Conservation (phyloP, 2,329 filamentous ascomycete genomes). For the Madurella fahalii region DNA sequence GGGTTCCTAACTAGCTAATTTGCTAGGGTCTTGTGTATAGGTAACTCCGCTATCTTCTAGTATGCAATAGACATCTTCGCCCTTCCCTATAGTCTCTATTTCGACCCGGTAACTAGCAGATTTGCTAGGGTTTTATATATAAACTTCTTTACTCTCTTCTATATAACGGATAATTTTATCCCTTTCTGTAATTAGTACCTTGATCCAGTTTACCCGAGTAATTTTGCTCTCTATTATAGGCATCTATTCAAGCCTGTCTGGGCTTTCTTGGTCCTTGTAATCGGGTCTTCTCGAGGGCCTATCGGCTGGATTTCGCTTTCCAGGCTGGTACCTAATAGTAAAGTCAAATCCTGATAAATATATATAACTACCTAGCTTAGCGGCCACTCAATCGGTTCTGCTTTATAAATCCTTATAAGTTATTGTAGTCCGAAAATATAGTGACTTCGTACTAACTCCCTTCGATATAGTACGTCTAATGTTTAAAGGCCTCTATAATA, state of each 20-base stretch:
- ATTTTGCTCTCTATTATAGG: background rate
- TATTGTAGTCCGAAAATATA: background rate
- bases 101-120: no score
- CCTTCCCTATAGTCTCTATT: no score
- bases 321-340: background rate
- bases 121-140: no score
- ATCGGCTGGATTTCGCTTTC: background rate
- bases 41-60: no score
- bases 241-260: background rate
- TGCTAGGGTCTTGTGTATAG: no score
- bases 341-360: background rate
- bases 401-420: constrained; percentile 1
- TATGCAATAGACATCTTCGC: no score
- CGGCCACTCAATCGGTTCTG: background rate
- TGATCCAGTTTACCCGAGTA: background rate
- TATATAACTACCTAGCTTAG: background rate
- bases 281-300: background rate
- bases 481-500: background rate
- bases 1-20: no score
- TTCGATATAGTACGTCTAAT: background rate
- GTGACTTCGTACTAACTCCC: background rate
- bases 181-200: no score
- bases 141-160: no score
- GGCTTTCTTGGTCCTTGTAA: background rate
- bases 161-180: no score